These are phyloP conservation scores for Andrographis paniculata DNA, from an alignment of 305 asterid genomes.

Conservation along the genomic window DNA sequence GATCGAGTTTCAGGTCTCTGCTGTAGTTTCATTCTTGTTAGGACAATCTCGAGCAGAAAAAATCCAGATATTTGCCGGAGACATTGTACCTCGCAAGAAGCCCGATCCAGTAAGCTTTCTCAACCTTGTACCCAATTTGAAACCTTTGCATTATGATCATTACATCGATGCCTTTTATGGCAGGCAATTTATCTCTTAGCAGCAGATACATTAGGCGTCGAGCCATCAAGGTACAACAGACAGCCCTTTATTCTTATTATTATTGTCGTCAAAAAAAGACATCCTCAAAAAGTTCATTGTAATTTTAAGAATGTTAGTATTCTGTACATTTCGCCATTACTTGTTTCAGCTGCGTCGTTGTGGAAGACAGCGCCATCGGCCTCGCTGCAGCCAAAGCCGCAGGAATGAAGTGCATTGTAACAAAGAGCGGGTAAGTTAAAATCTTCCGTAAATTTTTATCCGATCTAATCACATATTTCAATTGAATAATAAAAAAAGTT, in stretches of 20 bases:
- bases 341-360: conserved; percentile 70
- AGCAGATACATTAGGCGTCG: conserved; percentile 65
- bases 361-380: conserved; percentile 95
- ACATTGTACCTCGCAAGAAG: conserved; percentile 91
- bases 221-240: conserved; percentile 59
- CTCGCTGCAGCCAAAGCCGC: conserved; percentile 96
- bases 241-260: background rate
- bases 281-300: background rate
- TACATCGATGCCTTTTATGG: conserved; percentile 9
- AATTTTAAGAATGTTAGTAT: background rate
- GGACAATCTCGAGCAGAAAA: conserved; percentile 76
- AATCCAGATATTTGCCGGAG: conserved; percentile 86
- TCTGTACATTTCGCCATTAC: conserved; percentile 1
- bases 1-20: conserved; percentile 57
- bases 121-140: conserved; percentile 7
- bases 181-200: conserved; percentile 96
- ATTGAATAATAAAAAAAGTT: no score
- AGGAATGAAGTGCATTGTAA: conserved; percentile 91
- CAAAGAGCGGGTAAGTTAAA: conserved; percentile 78
- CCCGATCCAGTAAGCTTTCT: conserved; percentile 80
- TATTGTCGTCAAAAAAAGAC: no score
- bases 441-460: background rate
- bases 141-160: conserved; percentile 1
- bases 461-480: no score
- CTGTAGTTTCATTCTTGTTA: conserved; percentile 80